Conservation (phyloP, 495 filamentous ascomycete species). For the Sordaria brevicollis region DNA sequence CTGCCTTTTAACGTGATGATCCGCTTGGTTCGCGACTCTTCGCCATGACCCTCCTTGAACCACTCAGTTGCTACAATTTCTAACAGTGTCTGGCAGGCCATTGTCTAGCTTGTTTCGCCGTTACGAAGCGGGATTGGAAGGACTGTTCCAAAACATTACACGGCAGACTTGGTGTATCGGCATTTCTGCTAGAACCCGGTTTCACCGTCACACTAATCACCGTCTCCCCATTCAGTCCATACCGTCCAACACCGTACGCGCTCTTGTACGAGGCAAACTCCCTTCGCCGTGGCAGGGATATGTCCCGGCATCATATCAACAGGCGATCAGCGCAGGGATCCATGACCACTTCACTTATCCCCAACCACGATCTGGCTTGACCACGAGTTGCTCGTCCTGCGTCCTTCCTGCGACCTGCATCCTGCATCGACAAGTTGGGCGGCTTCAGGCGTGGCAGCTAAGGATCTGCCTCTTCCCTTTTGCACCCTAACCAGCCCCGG, state of each 20-base stretch:
- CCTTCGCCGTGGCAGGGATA: conserved; percentile 4
- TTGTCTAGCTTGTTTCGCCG: not conserved
- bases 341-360: conserved; percentile 1
- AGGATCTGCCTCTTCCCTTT: not conserved
- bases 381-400: conserved; percentile 6
- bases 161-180: not conserved
- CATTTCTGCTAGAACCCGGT: conserved; percentile 13
- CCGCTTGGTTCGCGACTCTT: not conserved
- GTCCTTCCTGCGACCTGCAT: not conserved
- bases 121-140: not conserved
- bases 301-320: conserved; percentile 1
- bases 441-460: not conserved
- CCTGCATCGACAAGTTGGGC: not conserved
- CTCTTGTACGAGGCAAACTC: conserved; percentile 4
- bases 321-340: conserved; percentile 17
- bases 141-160: not conserved
- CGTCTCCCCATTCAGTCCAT: conserved; percentile 6
- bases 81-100: not conserved
- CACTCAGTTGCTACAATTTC: not conserved
- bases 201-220: conserved; percentile 15
- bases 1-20: not conserved
- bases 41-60: not conserved
- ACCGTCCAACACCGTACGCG: conserved; percentile 1
- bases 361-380: conserved; percentile 16
- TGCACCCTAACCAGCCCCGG: not conserved